These are phyloP conservation scores for Monosporascus sp. DNA, from an alignment of 2,329 filamentous ascomycete species.

Conservation along the genomic window DNA sequence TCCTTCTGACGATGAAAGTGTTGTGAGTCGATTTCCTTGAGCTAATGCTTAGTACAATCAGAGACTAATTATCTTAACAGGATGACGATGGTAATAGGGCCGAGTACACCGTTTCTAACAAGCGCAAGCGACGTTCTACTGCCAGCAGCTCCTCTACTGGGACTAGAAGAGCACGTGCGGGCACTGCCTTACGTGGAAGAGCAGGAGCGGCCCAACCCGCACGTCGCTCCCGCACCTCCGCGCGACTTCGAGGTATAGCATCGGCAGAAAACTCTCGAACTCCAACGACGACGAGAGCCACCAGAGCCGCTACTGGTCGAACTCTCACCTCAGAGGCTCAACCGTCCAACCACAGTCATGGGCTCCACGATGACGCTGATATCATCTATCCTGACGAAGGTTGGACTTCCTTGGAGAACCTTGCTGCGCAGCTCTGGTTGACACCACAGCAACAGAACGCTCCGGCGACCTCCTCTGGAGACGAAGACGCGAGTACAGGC, in stretches of 20 bases:
- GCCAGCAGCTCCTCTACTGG: background rate
- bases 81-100: background rate
- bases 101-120: background rate
- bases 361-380: conserved; percentile 11
- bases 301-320: conserved; percentile 12
- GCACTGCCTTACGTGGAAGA: background rate
- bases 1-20: conserved; percentile 47
- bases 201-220: background rate
- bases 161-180: background rate
- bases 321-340: conserved; percentile 11
- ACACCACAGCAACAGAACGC: conserved; percentile 15
- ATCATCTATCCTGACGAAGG: conserved; percentile 17
- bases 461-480: conserved; percentile 7
- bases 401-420: conserved; percentile 13
- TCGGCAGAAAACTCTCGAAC: conserved; percentile 1
- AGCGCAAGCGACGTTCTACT: background rate
- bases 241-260: conserved; percentile 10
- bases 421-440: conserved; percentile 12
- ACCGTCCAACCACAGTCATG: conserved; percentile 19
- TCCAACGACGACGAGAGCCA: conserved; percentile 8
- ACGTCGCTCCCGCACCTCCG: background rate
- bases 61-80: background rate
- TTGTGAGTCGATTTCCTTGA: conserved; percentile 34
- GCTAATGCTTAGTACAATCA: conserved; percentile 4
- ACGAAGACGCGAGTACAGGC: conserved; percentile 11